A percentile compares a stretch with the other conserved stretches of the same genome.
Conservation (phyloP, 805 yeast species). For the Yamadazyma insecticola region DNA sequence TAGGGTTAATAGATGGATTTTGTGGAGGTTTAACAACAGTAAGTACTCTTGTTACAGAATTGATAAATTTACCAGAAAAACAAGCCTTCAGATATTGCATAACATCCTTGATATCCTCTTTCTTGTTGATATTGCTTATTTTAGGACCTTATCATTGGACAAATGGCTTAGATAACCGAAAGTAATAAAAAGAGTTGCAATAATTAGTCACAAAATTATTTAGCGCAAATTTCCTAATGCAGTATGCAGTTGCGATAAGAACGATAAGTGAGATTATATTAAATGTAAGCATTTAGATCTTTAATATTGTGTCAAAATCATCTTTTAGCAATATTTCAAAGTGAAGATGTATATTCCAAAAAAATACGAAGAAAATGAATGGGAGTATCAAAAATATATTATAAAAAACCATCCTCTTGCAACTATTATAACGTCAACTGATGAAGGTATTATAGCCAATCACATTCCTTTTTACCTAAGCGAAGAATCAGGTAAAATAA, state of each 20-base stretch:
- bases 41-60: constrained; percentile 73
- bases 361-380: constrained; percentile 24
- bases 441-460: constrained; percentile 40
- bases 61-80: constrained; percentile 28
- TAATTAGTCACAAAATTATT: no score
- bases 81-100: constrained; percentile 49
- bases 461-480: constrained; percentile 53
- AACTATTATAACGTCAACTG: constrained; percentile 40
- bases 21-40: constrained; percentile 73
- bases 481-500: constrained; percentile 29
- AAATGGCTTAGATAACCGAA: constrained; percentile 35
- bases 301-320: background rate
- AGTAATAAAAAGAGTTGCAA: no score
- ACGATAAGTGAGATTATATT: background rate
- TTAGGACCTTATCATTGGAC: constrained; percentile 76
- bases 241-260: background rate
- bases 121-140: constrained; percentile 48
- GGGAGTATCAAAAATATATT: constrained; percentile 36
- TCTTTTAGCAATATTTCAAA: background rate
- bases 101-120: constrained; percentile 44
- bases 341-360: constrained; percentile 34
- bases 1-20: constrained; percentile 59
- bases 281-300: background rate
- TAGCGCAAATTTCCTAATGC: background rate
- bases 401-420: constrained; percentile 50